Percentiles rank a stretch among this genome's conserved stretches.
These are phyloP conservation scores for Hortiboletus campestris DNA, from an alignment of 768 basidiomycete species.

Conservation along the genomic window DNA sequence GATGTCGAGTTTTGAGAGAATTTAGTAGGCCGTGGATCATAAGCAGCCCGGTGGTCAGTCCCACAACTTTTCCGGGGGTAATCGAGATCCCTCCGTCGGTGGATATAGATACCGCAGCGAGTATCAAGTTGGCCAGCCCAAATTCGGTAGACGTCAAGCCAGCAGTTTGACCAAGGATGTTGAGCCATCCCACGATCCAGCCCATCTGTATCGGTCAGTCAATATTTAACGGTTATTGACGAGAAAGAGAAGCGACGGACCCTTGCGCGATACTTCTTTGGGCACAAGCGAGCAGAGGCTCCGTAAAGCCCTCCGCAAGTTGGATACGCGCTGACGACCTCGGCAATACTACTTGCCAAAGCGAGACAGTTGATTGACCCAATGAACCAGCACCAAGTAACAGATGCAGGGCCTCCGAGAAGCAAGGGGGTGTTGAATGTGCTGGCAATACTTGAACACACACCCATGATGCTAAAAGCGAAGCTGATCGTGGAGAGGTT, in stretches of 20 bases:
- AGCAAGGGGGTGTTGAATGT: conserved; percentile 39
- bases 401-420: conserved; percentile 36
- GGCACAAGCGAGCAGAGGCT: conserved; percentile 75
- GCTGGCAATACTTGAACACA: conserved; percentile 38
- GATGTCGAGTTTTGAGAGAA: conserved; percentile 42
- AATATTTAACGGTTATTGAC: background rate
- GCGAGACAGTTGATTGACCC: conserved; percentile 29
- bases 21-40: conserved; percentile 42
- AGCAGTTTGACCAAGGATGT: conserved; percentile 24
- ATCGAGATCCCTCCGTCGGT: conserved; percentile 35
- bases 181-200: conserved; percentile 35
- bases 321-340: conserved; percentile 33
- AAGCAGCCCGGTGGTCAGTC: conserved; percentile 40
- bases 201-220: conserved; percentile 19
- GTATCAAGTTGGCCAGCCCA: conserved; percentile 37
- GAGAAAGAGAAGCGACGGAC: conserved; percentile 33
- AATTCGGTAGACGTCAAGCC: conserved; percentile 37
- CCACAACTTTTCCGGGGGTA: conserved; percentile 39
- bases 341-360: conserved; percentile 30
- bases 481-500: conserved; percentile 37
- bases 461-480: conserved; percentile 35
- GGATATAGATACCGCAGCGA: conserved; percentile 25
- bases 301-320: conserved; percentile 48
- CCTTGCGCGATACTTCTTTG: conserved; percentile 59
- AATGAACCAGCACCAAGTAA: conserved; percentile 38